A percentile compares a stretch with the other conserved stretches of the same genome.
phyloP scores from a whole-genome alignment of 2,329 filamentous ascomycete species.

The Aquanectria penicillioides region DNA sequence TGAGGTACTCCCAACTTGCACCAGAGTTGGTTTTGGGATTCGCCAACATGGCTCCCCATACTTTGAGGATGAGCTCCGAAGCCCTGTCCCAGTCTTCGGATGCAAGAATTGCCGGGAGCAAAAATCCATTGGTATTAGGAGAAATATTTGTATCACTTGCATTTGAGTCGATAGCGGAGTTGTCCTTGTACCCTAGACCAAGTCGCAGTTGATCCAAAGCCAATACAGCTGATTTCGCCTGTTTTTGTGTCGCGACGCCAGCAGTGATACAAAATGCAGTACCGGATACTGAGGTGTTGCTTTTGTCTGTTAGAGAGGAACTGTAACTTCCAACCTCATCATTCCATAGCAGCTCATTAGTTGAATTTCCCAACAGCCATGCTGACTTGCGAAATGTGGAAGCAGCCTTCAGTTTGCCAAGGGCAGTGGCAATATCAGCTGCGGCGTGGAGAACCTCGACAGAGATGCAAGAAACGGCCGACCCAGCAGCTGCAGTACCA shows the following conservation, averaged over 20 bases:
- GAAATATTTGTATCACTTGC: conserved; percentile 1
- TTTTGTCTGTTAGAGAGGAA: not conserved
- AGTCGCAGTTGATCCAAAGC: not conserved
- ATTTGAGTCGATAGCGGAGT: not conserved
- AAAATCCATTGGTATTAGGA: conserved; percentile 14
- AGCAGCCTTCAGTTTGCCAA: not conserved
- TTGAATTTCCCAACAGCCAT: not conserved
- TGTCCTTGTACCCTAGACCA: conserved; percentile 10
- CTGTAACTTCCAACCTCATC: not conserved
- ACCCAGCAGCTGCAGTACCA: not conserved
- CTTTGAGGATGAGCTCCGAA: not conserved
- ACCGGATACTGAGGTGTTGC: not conserved
- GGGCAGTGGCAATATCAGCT: not conserved
- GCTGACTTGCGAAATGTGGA: not conserved
- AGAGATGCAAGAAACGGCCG: conserved; percentile 2
- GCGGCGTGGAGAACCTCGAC: not conserved
- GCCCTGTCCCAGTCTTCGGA: not conserved
- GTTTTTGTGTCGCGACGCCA: not conserved
- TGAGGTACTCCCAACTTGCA: conserved; percentile 14
- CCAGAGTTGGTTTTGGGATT: not conserved
- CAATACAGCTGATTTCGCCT: not conserved
- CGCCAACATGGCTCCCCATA: conserved; percentile 2
- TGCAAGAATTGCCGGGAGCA: not conserved
- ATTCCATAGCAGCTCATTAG: conserved; percentile 8
- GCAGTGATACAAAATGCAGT: not conserved